Evolutionary conservation across 108 stramenopile species (phyloP), one percentile per base, ranked within the genome.

Genomic region (Schizochytrium sp.): DNA sequence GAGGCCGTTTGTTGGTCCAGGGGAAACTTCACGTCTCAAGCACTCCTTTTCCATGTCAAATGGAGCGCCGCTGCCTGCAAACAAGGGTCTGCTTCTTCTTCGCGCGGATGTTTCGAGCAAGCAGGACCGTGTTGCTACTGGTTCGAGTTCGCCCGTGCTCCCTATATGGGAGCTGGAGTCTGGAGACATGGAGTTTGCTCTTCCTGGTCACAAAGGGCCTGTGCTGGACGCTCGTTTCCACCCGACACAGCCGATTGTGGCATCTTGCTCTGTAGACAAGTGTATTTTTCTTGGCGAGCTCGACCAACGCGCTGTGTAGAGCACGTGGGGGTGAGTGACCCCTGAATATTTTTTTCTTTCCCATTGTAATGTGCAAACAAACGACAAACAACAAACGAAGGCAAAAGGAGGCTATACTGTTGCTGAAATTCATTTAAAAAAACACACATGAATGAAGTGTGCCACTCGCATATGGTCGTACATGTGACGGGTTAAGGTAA

Each of bases 211-310:
- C 76, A 17, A 53, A 5, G 76, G 76, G 3, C 50, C 76, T 5
- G 47, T 83, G 17, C 13, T 55, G 76, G 76, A 83, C 28, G 45
- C 53, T 1, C 50, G 53, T 28, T 83, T 83, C 5, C 76, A 83
- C 47, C 76, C 76, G 45, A 38, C 47, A 38, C 76, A 55, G 76
- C 76, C 76, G 5, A 55, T 83, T 1, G 50, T 83, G 10, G 76
- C 76, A 47, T 83, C 76, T 10, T 49, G 50, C 76, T 83, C 76
- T 38, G 50, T 83, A 38, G 76, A 83, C 76, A 5, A 28, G 50
- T 10, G 28, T 10, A 55, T 83, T 55, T 83, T 83, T 40, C 10
- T 83, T 5, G 76, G 76, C 0, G 50, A 69, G 64, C 64, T 69
- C 5, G 64, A 69, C 64, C 64, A 10, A 15, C 57, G 57, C 13